A percentile compares a stretch with the other conserved stretches of the same genome.
Conservation (phyloP, 163 green algal species). For the Volvox carteri region DNA sequence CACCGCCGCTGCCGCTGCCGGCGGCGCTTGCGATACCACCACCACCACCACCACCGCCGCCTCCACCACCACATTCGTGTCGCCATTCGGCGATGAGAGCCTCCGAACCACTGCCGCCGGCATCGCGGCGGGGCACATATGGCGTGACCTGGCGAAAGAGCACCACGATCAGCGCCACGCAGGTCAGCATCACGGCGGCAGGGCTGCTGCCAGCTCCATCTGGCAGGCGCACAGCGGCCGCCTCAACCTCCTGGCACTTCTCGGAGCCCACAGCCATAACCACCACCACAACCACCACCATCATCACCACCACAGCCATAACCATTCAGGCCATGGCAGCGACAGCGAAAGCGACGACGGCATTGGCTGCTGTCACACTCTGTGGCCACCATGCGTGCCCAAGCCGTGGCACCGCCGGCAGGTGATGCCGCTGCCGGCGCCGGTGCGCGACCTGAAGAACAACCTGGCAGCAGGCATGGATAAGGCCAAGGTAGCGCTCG, state of each 20-base stretch:
- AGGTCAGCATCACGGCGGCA: neutral
- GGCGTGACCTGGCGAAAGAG: slow-evolving; percentile 4
- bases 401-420: slow-evolving; percentile 17
- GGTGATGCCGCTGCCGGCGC: slow-evolving; percentile 26
- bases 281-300: slow-evolving; percentile 4
- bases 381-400: slow-evolving; percentile 44
- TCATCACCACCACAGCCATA: slow-evolving; percentile 1
- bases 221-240: neutral
- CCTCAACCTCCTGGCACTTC: neutral
- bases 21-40: too few relatives aligned
- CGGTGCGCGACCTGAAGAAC: neutral
- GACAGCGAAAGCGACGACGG: neutral
- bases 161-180: neutral
- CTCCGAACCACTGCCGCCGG: slow-evolving; percentile 6
- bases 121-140: slow-evolving; percentile 2
- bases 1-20: neutral
- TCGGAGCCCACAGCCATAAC: neutral
- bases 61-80: neutral
- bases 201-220: neutral
- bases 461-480: slow-evolving; percentile 1
- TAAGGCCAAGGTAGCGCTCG: neutral
- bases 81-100: neutral
- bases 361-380: neutral
- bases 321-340: neutral
- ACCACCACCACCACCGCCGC: too few relatives aligned